Evolutionary conservation across 768 basidiomycete species (phyloP), one percentile per base, ranked within the genome.

Genomic region (Favolaschia claudopus): DNA sequence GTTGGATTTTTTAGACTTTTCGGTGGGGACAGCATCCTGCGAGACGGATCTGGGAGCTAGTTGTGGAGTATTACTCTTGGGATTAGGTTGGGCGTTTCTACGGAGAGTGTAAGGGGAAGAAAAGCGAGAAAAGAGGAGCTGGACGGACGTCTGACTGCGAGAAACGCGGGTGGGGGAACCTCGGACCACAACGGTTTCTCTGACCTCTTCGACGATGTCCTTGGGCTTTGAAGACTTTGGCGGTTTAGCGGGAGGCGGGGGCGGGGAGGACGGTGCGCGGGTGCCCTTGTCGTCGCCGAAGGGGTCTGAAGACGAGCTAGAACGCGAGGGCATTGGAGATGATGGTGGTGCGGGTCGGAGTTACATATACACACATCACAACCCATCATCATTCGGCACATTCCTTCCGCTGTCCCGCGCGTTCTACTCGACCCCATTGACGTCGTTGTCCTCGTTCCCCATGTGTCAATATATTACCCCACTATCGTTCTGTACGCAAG

Each of bases 121-220:
- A 55, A 27, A 39, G 38, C 45, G 29, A 39, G 54, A 52, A 61
- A 55, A 45, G n/a, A 48, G 50, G 55, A 59, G 68, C 59, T n/a
- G 31, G 47, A 80, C 81, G 58, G 69, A 84, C 83, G 88, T 89
- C 67, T 87, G 83, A 63, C 83, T 87, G 61, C 89, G 83, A 63
- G 75, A 79, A 43, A 85, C 74, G 67, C 85, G 84, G 63, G 80
- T 78, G 48, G 85, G 72, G 52, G 78, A 68, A 20, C 76, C 70
- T 45, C 79, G 82, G 65, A 89, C 74, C 55, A 81, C 80, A 22
- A 90, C 88, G 46, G 89, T 88, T 59, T 92, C 88, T 63, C 85
- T 81, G 63, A 91, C 84, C 38, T 89, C 85, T 31, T 90, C 86
- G 54, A 80, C 69, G 74, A 88, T 82, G 65, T 83, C 81, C 58